Conservation (phyloP, 1,284 basidiomycete genomes). For the Naganishia sp. region DNA sequence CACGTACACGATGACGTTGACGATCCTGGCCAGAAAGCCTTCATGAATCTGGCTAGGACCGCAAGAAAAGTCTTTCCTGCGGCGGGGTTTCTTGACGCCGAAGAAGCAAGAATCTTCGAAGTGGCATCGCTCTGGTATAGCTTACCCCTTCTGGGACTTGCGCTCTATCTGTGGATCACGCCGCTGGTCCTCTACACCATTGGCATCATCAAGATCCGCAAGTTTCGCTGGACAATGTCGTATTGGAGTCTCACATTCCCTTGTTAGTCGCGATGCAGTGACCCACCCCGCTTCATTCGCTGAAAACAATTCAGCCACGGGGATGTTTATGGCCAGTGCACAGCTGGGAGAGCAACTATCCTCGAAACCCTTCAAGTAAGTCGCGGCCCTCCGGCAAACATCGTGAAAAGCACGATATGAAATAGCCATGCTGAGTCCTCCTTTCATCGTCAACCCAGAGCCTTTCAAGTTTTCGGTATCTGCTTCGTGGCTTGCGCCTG, state of each 20-base stretch:
- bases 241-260: slow-evolving; percentile 24
- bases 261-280: neutral
- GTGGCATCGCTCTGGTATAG: slow-evolving; percentile 19
- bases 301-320: slow-evolving; percentile 6
- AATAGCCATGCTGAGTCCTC: neutral
- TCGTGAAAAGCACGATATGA: neutral
- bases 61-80: slow-evolving; percentile 6
- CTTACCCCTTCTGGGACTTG: slow-evolving; percentile 10
- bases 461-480: slow-evolving; percentile 18
- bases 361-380: slow-evolving; percentile 18
- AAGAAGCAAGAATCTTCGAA: slow-evolving; percentile 14
- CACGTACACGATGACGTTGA: neutral
- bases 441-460: neutral
- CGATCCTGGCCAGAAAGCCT: neutral
- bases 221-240: slow-evolving; percentile 17
- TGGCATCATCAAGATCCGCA: slow-evolving; percentile 6
- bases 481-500: slow-evolving; percentile 11
- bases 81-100: slow-evolving; percentile 11
- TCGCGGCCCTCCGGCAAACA: neutral
- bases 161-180: slow-evolving; percentile 14
- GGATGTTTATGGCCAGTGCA: slow-evolving; percentile 21
- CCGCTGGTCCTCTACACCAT: slow-evolving; percentile 11
- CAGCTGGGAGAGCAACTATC: slow-evolving; percentile 23
- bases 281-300: neutral
- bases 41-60: slow-evolving; percentile 15